phyloP scores from a whole-genome alignment of 179 eudicot species.

The Beta macrorhiza region DNA sequence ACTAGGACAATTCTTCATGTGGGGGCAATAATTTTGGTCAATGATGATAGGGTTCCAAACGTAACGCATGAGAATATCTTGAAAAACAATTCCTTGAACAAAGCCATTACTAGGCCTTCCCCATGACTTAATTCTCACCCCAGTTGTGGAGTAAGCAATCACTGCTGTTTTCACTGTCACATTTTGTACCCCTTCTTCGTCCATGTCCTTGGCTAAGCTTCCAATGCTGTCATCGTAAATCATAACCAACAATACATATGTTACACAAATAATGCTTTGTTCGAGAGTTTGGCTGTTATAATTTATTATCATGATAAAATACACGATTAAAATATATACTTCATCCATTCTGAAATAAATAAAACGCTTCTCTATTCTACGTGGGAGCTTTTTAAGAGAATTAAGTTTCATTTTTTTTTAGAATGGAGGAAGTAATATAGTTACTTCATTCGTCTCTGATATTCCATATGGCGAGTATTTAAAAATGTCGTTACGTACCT shows the following conservation, averaged over 20 bases:
- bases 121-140: conserved; percentile 41
- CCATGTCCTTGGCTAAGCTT: conserved; percentile 27
- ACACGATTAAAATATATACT: no score
- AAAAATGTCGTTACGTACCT: conserved; percentile 19
- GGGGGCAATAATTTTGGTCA: conserved; percentile 37
- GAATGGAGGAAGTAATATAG: no score
- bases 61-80: conserved; percentile 32
- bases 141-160: conserved; percentile 27
- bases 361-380: no score
- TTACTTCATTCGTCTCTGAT: no score
- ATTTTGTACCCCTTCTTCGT: conserved; percentile 38
- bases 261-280: no score
- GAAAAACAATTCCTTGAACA: conserved; percentile 30
- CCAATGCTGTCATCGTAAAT: conserved; percentile 23
- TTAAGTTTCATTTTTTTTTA: no score
- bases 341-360: no score
- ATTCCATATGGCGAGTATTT: not conserved
- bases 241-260: no score
- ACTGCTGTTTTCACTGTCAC: conserved; percentile 34
- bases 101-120: conserved; percentile 31
- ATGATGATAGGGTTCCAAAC: conserved; percentile 35
- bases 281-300: no score
- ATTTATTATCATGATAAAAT: no score
- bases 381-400: no score
- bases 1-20: conserved; percentile 29